Evolutionary conservation across 2,329 filamentous ascomycete genomes (phyloP).

Genomic region (Xylaria arbuscula): DNA sequence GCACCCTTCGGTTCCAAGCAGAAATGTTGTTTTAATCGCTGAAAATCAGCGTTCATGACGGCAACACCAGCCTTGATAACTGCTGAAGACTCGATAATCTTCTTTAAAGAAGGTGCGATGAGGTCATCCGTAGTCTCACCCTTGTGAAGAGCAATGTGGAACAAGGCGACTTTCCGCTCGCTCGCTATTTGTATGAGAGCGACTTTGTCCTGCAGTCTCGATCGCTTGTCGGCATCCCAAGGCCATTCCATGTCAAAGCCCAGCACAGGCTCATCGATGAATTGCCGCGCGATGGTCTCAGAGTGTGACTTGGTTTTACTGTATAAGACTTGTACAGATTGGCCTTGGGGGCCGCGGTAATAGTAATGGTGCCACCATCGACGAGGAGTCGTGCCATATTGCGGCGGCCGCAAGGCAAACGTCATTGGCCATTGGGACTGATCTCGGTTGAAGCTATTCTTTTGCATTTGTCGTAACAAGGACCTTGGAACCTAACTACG

Average conservation of each 20-base stretch:
- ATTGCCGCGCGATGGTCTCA: conserved; percentile 41
- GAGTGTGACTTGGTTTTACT: conserved; percentile 38
- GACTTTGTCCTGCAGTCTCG: conserved; percentile 40
- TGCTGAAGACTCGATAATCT: conserved; percentile 42
- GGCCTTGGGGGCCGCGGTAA: conserved; percentile 36
- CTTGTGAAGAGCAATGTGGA: conserved; percentile 45
- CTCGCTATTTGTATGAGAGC: conserved; percentile 46
- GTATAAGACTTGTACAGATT: conserved; percentile 37
- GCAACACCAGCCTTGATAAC: conserved; percentile 45
- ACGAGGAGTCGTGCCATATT: conserved; percentile 6
- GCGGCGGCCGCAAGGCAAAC: conserved; percentile 32
- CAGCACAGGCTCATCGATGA: conserved; percentile 43
- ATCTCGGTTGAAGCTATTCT: conserved; percentile 33
- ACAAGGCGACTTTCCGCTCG: conserved; percentile 43
- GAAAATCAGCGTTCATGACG: conserved; percentile 41
- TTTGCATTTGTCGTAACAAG: not conserved
- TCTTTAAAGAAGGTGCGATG: conserved; percentile 43
- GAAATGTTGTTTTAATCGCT: conserved; percentile 38
- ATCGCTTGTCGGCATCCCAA: conserved; percentile 24
- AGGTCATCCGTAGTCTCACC: conserved; percentile 43
- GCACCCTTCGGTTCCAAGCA: conserved; percentile 40
- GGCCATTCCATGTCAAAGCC: conserved; percentile 50
- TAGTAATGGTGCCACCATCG: conserved; percentile 36
- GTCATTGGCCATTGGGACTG: conserved; percentile 41
- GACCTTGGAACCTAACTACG: not conserved